These are phyloP conservation scores for Sordariomycetes sp. DNA, from an alignment of 2,329 filamentous ascomycete species.

Conservation along the genomic window DNA sequence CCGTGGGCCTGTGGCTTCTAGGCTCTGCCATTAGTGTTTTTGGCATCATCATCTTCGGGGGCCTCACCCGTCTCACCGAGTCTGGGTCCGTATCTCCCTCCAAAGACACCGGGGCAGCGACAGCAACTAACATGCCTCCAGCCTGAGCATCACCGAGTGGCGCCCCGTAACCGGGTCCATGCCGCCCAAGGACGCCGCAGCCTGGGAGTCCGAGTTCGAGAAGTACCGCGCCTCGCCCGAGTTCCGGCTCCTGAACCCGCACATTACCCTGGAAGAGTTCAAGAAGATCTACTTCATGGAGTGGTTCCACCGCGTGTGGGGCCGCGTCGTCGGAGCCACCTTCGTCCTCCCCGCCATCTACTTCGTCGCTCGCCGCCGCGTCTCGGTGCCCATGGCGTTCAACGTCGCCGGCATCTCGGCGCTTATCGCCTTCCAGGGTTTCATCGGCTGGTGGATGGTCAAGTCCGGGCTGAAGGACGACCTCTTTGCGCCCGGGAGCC, in stretches of 20 bases:
- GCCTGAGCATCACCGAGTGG: constrained; percentile 98
- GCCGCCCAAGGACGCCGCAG: constrained; percentile 64
- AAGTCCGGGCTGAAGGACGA: constrained; percentile 94
- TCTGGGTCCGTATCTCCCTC: constrained; percentile 58
- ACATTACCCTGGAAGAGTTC: constrained; percentile 89
- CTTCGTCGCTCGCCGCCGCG: constrained; percentile 71
- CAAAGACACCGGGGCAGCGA: background rate
- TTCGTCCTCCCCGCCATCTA: constrained; percentile 84
- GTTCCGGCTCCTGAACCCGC: constrained; percentile 81
- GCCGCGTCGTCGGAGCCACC: constrained; percentile 77
- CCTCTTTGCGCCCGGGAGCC: constrained; percentile 79
- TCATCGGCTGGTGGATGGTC: constrained; percentile 99
- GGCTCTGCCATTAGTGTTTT: constrained; percentile 90
- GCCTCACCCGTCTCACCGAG: constrained; percentile 86
- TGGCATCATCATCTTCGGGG: constrained; percentile 92
- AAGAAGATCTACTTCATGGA: constrained; percentile 99
- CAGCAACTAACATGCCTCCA: constrained; percentile 20
- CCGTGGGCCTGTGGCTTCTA: constrained; percentile 84
- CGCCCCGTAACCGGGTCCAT: constrained; percentile 86
- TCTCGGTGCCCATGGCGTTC: constrained; percentile 66
- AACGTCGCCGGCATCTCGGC: constrained; percentile 74
- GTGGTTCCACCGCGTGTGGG: constrained; percentile 94
- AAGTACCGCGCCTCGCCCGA: constrained; percentile 91
- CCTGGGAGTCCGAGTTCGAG: constrained; percentile 88
- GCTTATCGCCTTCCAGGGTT: constrained; percentile 88